Conservation (phyloP, 352 stramenopile species). For the Albugo candida region DNA sequence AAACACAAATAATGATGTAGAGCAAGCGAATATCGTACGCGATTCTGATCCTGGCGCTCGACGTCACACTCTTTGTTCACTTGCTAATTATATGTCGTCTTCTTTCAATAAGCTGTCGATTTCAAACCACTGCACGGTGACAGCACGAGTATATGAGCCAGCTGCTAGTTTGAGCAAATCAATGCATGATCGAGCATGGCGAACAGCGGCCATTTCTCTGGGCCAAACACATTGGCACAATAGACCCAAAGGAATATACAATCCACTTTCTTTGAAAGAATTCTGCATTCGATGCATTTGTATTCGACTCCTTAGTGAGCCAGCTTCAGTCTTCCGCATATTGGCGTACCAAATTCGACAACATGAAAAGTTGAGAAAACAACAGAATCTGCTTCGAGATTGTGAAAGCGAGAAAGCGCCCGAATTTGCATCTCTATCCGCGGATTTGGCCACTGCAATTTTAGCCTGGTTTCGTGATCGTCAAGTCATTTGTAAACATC, state of each 20-base stretch:
- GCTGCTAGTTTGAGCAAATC: too few relatives aligned
- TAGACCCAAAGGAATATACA: not conserved
- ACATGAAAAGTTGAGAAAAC: not conserved
- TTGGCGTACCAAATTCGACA: not conserved
- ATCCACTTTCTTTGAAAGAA: constrained; percentile 33
- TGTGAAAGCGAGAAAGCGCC: constrained; percentile 10
- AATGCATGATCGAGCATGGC: too few relatives aligned
- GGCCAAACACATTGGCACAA: too few relatives aligned
- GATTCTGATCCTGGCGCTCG: not conserved
- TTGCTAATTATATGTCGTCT: too few relatives aligned
- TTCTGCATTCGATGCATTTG: constrained; percentile 30
- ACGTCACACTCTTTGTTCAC: too few relatives aligned
- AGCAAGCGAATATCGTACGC: constrained; percentile 13
- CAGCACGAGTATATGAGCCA: too few relatives aligned
- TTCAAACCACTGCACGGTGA: too few relatives aligned
- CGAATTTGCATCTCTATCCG: constrained; percentile 6
- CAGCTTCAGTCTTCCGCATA: constrained; percentile 3
- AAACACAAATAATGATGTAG: constrained; percentile 11
- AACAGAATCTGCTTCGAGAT: constrained; percentile 2
- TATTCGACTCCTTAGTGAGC: constrained; percentile 20
- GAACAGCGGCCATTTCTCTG: too few relatives aligned
- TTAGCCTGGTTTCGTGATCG: constrained; percentile 34
- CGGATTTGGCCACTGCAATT: constrained; percentile 19
- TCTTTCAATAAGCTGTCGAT: too few relatives aligned
- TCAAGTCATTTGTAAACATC: constrained; percentile 24